These are phyloP conservation scores for Sugiyamaella japonica DNA, from an alignment of 1,139 yeast species.

Conservation along the genomic window DNA sequence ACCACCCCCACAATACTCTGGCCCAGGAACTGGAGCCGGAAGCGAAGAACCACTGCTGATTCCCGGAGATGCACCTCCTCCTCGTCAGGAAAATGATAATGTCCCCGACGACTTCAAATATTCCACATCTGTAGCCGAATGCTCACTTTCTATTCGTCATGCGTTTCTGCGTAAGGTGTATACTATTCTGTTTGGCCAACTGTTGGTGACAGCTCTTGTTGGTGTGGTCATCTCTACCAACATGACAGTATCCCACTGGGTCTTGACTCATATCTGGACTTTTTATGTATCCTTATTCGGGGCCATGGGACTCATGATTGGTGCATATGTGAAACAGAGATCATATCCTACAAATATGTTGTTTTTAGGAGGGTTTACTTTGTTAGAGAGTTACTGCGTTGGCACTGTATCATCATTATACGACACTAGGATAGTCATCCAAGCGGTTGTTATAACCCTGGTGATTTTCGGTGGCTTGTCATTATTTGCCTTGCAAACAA, in stretches of 20 bases:
- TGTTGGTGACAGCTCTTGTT: constrained; percentile 59
- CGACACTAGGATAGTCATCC: constrained; percentile 63
- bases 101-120: constrained; percentile 77
- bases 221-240: constrained; percentile 57
- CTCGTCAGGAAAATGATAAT: constrained; percentile 34
- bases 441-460: constrained; percentile 70
- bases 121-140: constrained; percentile 72
- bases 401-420: constrained; percentile 67
- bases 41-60: constrained; percentile 17
- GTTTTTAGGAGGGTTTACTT: constrained; percentile 64
- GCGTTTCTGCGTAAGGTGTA: constrained; percentile 79
- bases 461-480: constrained; percentile 75
- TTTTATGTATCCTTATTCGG: constrained; percentile 59
- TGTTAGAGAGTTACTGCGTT: constrained; percentile 70
- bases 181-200: constrained; percentile 64
- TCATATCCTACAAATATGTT: constrained; percentile 63
- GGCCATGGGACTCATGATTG: constrained; percentile 62
- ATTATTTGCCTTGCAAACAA: constrained; percentile 76
- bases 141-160: constrained; percentile 74
- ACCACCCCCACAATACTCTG: constrained; percentile 23
- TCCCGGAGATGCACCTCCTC: constrained; percentile 32
- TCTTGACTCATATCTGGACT: constrained; percentile 60
- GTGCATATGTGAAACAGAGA: constrained; percentile 58
- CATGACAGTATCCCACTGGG: constrained; percentile 55
- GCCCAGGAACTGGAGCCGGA: constrained; percentile 13